A percentile compares a stretch with the other conserved stretches of the same genome.
These are phyloP conservation scores for Gamarada debralockiae DNA, from an alignment of 495 filamentous ascomycete genomes.

Conservation along the genomic window DNA sequence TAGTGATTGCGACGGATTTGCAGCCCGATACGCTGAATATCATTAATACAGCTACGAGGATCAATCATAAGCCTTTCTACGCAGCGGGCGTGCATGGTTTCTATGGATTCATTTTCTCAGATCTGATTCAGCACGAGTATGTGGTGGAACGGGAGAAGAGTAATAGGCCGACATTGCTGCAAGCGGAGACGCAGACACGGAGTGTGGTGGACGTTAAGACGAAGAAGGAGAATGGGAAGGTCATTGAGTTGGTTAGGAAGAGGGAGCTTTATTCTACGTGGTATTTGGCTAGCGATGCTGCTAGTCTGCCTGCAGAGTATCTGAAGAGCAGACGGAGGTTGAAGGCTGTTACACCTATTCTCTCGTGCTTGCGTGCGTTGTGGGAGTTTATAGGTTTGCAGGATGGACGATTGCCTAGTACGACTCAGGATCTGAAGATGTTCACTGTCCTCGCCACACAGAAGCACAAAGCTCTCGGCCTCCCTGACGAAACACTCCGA, in stretches of 20 bases:
- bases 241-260: constrained; percentile 89
- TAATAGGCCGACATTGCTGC: constrained; percentile 61
- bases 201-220: constrained; percentile 65
- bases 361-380: constrained; percentile 76
- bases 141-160: constrained; percentile 80
- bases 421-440: constrained; percentile 52
- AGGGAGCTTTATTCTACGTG: constrained; percentile 83
- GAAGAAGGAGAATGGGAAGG: constrained; percentile 67
- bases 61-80: constrained; percentile 78
- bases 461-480: constrained; percentile 68
- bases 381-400: constrained; percentile 69
- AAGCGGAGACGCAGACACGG: constrained; percentile 72
- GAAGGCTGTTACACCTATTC: constrained; percentile 70
- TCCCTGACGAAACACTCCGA: constrained; percentile 71
- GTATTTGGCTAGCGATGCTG: constrained; percentile 67
- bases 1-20: constrained; percentile 89
- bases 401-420: constrained; percentile 50
- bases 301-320: constrained; percentile 67
- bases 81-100: constrained; percentile 83
- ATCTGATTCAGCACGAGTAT: constrained; percentile 83
- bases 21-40: constrained; percentile 64
- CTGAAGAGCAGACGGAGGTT: constrained; percentile 60
- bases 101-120: constrained; percentile 93
- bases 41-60: constrained; percentile 79
- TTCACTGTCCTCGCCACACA: constrained; percentile 77